A percentile compares a stretch with the other conserved stretches of the same genome.
Conservation (phyloP, 2,329 filamentous ascomycete species). For the Fusarium begoniae region DNA sequence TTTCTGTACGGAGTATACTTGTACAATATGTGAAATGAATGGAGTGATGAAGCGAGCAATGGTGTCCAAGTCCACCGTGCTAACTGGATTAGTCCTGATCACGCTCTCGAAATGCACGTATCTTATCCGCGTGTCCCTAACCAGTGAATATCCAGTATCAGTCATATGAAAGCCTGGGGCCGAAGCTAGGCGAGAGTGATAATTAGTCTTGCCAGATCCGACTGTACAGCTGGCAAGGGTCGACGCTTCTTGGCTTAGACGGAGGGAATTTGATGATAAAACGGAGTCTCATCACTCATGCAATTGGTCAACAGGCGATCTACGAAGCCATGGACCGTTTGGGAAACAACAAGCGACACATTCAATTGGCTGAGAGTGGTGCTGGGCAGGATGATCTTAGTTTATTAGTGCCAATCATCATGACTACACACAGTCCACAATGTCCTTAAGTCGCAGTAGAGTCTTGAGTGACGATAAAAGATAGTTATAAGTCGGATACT, state of each 20-base stretch:
- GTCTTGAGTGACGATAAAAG: not conserved
- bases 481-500: not conserved
- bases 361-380: not conserved
- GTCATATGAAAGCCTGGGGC: not conserved
- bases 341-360: not conserved
- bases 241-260: not conserved
- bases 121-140: accelerated
- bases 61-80: accelerated
- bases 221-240: not conserved
- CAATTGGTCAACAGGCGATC: not conserved
- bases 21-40: not conserved
- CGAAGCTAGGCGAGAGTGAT: not conserved
- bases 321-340: not conserved
- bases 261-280: not conserved
- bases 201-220: accelerated
- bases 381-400: not conserved
- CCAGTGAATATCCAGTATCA: not conserved
- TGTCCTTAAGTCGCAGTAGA: too few relatives aligned
- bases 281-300: not conserved
- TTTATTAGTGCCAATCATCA: not conserved
- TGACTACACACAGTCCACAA: not conserved
- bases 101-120: accelerated
- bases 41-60: accelerated
- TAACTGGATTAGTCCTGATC: not conserved
- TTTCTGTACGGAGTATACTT: not conserved